Percentiles rank a stretch among this genome's conserved stretches.
phyloP scores from a whole-genome alignment of 192 early-diverging fungal species.

The Podochytrium sp. region DNA sequence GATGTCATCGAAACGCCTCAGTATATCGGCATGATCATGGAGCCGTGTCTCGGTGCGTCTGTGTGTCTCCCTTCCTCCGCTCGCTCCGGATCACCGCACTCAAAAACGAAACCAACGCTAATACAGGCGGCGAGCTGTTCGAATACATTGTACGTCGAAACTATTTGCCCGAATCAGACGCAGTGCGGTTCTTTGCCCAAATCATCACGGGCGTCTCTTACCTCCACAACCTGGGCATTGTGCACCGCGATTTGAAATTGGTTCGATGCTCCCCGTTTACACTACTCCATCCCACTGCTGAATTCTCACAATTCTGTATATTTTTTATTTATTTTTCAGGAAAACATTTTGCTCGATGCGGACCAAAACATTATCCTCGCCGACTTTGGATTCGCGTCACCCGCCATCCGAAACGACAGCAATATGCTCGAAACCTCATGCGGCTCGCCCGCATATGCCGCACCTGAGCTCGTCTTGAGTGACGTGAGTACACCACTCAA shows the following conservation, averaged over 20 bases:
- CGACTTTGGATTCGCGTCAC: conserved; percentile 98
- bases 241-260: conserved; percentile 96
- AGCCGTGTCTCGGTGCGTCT: conserved; percentile 51
- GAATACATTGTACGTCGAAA: conserved; percentile 95
- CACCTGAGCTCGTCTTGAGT: conserved; percentile 96
- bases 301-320: background rate
- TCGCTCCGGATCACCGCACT: background rate
- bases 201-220: conserved; percentile 91
- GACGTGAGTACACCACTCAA: conserved; percentile 56
- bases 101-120: conserved; percentile 67
- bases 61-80: background rate
- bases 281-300: background rate
- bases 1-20: conserved; percentile 96
- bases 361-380: conserved; percentile 94
- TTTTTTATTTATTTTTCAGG: conserved; percentile 50
- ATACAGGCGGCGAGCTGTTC: conserved; percentile 89
- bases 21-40: conserved; percentile 97
- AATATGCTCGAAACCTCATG: conserved; percentile 88
- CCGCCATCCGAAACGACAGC: conserved; percentile 68
- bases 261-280: conserved; percentile 46
- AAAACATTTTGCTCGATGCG: conserved; percentile 92
- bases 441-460: conserved; percentile 98
- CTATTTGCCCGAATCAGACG: conserved; percentile 90
- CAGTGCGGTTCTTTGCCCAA: conserved; percentile 90
- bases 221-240: conserved; percentile 90